Conservation (phyloP, 345 rosid species). For the Eutrema heterophyllum region DNA sequence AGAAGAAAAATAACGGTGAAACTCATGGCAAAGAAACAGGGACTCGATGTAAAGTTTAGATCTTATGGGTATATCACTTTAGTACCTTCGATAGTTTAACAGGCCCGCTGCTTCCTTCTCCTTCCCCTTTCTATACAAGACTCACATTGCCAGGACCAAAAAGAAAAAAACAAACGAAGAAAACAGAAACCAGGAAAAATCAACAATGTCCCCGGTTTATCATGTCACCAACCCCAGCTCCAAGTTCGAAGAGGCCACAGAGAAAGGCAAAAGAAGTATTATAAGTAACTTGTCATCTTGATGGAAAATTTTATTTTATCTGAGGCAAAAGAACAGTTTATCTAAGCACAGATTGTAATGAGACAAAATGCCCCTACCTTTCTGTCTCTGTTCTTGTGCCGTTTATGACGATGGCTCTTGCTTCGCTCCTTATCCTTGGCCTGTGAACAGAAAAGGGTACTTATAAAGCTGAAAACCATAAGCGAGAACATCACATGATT, state of each 20-base stretch:
- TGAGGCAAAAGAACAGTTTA: background rate
- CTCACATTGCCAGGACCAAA: conserved; percentile 75
- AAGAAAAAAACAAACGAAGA: conserved; percentile 34
- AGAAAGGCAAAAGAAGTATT: conserved; percentile 60
- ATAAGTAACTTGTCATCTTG: conserved; percentile 50
- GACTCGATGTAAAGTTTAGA: background rate
- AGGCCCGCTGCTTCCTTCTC: conserved; percentile 70
- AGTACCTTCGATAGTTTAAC: conserved; percentile 92
- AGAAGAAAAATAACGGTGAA: background rate
- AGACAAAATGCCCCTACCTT: conserved; percentile 53
- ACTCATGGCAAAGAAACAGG: background rate
- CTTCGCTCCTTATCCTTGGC: conserved; percentile 67
- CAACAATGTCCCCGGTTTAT: conserved; percentile 51
- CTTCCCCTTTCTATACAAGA: conserved; percentile 67
- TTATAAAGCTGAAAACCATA: background rate
- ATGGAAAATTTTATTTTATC: background rate
- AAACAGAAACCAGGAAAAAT: conserved; percentile 57
- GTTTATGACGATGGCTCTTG: conserved; percentile 66
- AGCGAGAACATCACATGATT: background rate
- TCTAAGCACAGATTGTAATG: background rate
- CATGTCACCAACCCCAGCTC: conserved; percentile 94
- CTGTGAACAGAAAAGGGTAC: conserved; percentile 28
- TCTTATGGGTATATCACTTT: background rate
- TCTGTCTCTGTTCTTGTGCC: conserved; percentile 62
- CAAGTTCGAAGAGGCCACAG: conserved; percentile 91